Evolutionary conservation across 139 green algal species (phyloP).

Genomic region (Coccomyxa sp.): DNA sequence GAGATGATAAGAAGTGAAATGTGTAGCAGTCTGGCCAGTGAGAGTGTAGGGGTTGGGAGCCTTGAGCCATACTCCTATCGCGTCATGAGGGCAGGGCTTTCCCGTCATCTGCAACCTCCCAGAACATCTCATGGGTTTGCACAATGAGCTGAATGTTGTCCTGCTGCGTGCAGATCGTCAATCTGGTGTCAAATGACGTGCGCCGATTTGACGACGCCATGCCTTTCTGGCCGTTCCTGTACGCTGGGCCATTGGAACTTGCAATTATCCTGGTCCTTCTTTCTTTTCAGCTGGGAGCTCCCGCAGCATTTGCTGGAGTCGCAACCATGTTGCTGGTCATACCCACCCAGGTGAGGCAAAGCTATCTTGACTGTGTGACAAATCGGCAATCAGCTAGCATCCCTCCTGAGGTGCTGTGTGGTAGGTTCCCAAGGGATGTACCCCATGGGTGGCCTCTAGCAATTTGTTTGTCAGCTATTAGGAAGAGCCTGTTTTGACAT

Average conservation of each 20-base stretch:
- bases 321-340: constrained; percentile 59
- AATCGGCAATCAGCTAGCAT: too few relatives aligned
- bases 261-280: constrained; percentile 68
- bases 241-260: constrained; percentile 59
- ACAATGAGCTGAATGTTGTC: not conserved
- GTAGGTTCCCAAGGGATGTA: too few relatives aligned
- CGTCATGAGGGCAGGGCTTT: too few relatives aligned
- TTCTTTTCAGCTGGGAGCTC: constrained; percentile 56
- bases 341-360: constrained; percentile 64
- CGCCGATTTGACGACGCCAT: constrained; percentile 69
- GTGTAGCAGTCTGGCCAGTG: too few relatives aligned
- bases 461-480: not conserved
- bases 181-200: constrained; percentile 61
- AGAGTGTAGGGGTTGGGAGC: too few relatives aligned
- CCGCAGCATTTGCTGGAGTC: constrained; percentile 59
- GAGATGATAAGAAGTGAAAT: too few relatives aligned
- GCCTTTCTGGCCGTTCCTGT: constrained; percentile 52
- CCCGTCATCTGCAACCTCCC: too few relatives aligned
- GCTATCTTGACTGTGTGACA: too few relatives aligned
- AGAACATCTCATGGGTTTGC: too few relatives aligned
- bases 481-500: too few relatives aligned
- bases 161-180: constrained; percentile 31
- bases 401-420: too few relatives aligned
- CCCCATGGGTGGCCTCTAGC: not conserved
- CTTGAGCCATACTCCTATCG: too few relatives aligned